These are phyloP conservation scores for Raddia distichophylla DNA, from an alignment of 176 grass and related monocot genomes.

Conservation along the genomic window DNA sequence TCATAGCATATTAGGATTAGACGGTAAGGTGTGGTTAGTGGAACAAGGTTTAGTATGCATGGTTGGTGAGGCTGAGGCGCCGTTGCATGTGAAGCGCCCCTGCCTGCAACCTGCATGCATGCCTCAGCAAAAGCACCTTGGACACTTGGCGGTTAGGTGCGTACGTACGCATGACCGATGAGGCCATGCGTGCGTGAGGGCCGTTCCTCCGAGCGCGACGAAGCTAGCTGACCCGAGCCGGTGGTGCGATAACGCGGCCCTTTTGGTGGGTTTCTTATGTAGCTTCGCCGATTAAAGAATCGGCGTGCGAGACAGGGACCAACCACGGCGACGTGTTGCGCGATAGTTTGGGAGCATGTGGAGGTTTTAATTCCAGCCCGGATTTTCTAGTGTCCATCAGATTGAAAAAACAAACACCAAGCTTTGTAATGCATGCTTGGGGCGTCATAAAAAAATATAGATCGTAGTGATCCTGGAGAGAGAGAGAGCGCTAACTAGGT, in stretches of 20 bases:
- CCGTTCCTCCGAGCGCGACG: neutral
- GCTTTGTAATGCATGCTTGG: neutral
- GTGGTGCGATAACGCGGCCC: neutral
- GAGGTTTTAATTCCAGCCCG: neutral
- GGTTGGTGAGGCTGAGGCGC: slow-evolving; percentile 21
- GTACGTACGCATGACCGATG: slow-evolving; percentile 2
- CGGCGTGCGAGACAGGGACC: slow-evolving; percentile 14
- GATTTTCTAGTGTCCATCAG: neutral
- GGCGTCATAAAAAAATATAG: neutral
- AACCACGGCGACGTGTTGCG: neutral
- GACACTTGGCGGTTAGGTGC: slow-evolving; percentile 21
- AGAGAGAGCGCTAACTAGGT: neutral
- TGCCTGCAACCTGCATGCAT: neutral
- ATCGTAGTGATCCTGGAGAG: neutral
- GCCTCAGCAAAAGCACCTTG: slow-evolving; percentile 9
- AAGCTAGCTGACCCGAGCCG: slow-evolving; percentile 29
- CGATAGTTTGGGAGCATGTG: slow-evolving; percentile 27
- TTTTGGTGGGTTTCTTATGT: neutral
- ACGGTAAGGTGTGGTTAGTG: slow-evolving; percentile 40
- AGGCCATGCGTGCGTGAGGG: neutral
- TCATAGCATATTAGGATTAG: slow-evolving; percentile 11
- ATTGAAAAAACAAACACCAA: no score
- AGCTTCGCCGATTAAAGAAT: slow-evolving; percentile 7
- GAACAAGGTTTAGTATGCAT: slow-evolving; percentile 5
- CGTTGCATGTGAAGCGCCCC: slow-evolving; percentile 28